Conservation (phyloP, 2,329 filamentous ascomycete genomes). For the Fusarium pilosicola region DNA sequence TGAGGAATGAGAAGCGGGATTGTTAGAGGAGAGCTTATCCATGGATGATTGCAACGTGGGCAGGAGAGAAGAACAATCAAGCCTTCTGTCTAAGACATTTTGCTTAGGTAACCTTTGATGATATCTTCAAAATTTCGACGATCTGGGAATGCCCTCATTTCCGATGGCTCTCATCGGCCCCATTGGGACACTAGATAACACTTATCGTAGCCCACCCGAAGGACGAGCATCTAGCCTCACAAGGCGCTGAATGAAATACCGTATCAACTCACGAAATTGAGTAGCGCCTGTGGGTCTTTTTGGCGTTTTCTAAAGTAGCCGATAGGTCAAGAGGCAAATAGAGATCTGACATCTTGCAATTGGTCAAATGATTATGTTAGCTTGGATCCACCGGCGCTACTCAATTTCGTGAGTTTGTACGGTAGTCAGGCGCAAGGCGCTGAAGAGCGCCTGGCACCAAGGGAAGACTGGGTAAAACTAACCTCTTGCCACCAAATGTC, state of each 20-base stretch:
- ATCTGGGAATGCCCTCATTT: conserved; percentile 8
- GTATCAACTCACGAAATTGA: too few relatives aligned
- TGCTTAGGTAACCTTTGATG: background rate
- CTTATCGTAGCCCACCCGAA: background rate
- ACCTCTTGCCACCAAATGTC: background rate
- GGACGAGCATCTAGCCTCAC: background rate
- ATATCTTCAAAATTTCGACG: background rate
- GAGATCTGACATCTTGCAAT: too few relatives aligned
- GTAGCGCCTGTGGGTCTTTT: too few relatives aligned
- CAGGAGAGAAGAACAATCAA: background rate
- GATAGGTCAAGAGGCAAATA: too few relatives aligned
- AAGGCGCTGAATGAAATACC: background rate
- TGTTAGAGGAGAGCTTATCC: background rate
- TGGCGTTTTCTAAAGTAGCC: too few relatives aligned
- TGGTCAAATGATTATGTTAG: too few relatives aligned
- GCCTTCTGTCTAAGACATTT: background rate
- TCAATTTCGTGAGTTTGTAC: too few relatives aligned
- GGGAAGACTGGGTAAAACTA: background rate
- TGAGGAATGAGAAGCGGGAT: background rate
- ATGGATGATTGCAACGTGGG: background rate
- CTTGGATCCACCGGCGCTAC: too few relatives aligned
- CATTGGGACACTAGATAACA: background rate
- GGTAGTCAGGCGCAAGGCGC: conserved; percentile 3
- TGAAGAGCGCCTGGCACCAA: background rate
- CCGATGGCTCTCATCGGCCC: background rate